Base-by-base conservation (phyloP, 371 early-diverging fungal genomes). In the Mortierella sp. region DNA sequence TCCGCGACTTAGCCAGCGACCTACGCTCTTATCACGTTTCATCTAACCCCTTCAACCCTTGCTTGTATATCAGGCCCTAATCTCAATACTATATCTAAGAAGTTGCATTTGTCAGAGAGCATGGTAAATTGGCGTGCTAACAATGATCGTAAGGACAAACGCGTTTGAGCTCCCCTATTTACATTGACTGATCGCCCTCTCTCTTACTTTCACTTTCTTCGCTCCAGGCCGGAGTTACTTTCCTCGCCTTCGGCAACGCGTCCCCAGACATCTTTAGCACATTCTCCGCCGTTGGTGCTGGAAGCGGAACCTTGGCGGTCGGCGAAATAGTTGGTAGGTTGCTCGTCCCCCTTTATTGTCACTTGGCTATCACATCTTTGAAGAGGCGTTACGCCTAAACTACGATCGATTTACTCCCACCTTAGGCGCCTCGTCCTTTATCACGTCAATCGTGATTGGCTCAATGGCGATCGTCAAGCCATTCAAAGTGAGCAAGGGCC, bases 181-280 rank as follows among this genome's bases (percentile, higher is more conserved):
- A 3, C 6, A 49, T 10, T 24, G 24, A 7, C 68, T 41, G 24
- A 68, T 8, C 27, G 4, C 3, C n/a, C 11, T n/a, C 24, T 35
- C 4, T 63, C 32, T 21, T 35, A 21, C 38, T 11, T 54, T 41
- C 18, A 44, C n/a, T 27, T 51, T 48, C 49, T 18, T 43, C 29
- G 6, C 18, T 24, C 18, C 88, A 93, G 90, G 96, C 97, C 2
- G 97, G 97, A 6, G 96, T 96, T 8, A 96, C 97, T 6, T 92
- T 96, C 85, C 85, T 96, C 35, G 97, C 97, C 0, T 90, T 96
- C 35, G 97, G 97, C 21, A 97, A 97, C 80, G 97, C 95, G 21
- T 94, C 95, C n/a, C 97, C 97, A 5, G 97, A 97, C 76, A 80
- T 97, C 49, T 95, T 96, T 75, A 91, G 95, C 24, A 96, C 96